Base-by-base conservation (phyloP, 495 filamentous ascomycete species). In the Entonaema liquescens region DNA sequence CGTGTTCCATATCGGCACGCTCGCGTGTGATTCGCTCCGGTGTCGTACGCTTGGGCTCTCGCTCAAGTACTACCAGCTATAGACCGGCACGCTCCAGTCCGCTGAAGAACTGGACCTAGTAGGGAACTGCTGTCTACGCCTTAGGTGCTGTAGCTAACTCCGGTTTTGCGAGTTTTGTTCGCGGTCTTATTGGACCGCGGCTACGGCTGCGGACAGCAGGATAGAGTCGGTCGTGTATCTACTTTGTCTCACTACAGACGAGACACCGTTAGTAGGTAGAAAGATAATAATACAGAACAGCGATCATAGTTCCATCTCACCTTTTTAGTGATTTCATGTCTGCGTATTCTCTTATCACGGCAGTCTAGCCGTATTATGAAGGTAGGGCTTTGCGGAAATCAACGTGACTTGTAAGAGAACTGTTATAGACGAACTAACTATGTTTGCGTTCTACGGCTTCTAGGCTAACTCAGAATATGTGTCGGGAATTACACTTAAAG, bases 61-160 rank as follows among this genome's bases (percentile, higher is more conserved):
- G 5, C 31, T 31, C 8, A 13, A 36, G 47, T n/a, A 12, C 19
- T n/a, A 26, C 44, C 9, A 12, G 29, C 8, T 61, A 65, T 25
- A 33, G 36, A 49, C 61, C 67, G 28, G 15, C 31, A 31, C 35
- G 25, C n/a, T 28, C 56, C 5, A 70, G 61, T 25, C 67, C 67
- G 21, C 33, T 69, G 8, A 58, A 36, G 35, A 53, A 69, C 26
- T 44, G 19, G 21, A 13, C 49, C 31, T 63, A 59, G 44, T 11
- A 26, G 26, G 42, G 42, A 31, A 49, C 12, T 42, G 38, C 19
- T 17, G 49, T 28, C 42, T 23, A 33, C 25, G 47, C 19, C 44
- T 53, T 55, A 55, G 52, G 33, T 28, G 28, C 19, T 33, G 12
- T 33, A 21, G 52, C 17, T 29, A 29, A 9, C 25, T 29, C 19